Base-by-base conservation (phyloP, 1,284 basidiomycete species). In the Microbotryomycetes sp. region DNA sequence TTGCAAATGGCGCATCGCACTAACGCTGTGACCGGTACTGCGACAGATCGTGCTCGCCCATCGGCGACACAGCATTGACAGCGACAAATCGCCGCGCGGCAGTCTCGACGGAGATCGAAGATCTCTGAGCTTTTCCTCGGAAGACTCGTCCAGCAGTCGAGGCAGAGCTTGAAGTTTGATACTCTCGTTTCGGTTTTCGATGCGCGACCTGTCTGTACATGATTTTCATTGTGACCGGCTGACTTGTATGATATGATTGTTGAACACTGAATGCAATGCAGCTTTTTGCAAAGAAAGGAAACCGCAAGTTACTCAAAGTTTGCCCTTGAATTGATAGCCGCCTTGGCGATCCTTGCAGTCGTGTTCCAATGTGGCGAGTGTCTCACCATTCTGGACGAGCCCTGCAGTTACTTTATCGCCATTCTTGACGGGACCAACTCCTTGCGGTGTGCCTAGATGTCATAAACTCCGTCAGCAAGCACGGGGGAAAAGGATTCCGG, bases 1-100 rank as follows among this genome's bases (percentile, higher is more conserved):
- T 26, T 24, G 21, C 9, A 23, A 52, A 49, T 30, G 13, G 3
- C 5, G 28, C 54, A 35, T 23, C 5, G n/a, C 18, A 11, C 18
- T 31, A 23, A 4, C 23, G 23, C 23, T 3, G 30, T 27, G 27
- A 5, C 35, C 30, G 23, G n/a, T 29, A 5, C 46, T 5, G 54
- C 15, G 45, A 3, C 24, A 57, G 56, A 57, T 57, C 18, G 46
- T 57, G 16, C 56, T 57, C 30, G 56, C 56, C 3, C 56, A 57
- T 29, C 29, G 49, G 11, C 49, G 56, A 18, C n/a, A 18, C 5
- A 27, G 56, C 5, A 57, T 41, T 41, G 35, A 41, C 35, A 41
- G 35, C 35, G 35, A 41, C 35, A 41, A 18, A 18, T 41, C 35
- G 35, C 18, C 35, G 18, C 9, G 35, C 9, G 9, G 11, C 35